A percentile compares a stretch with the other conserved stretches of the same genome.
phyloP scores from a whole-genome alignment of 306 rosid genomes.

The Erythrophleum fordii region DNA sequence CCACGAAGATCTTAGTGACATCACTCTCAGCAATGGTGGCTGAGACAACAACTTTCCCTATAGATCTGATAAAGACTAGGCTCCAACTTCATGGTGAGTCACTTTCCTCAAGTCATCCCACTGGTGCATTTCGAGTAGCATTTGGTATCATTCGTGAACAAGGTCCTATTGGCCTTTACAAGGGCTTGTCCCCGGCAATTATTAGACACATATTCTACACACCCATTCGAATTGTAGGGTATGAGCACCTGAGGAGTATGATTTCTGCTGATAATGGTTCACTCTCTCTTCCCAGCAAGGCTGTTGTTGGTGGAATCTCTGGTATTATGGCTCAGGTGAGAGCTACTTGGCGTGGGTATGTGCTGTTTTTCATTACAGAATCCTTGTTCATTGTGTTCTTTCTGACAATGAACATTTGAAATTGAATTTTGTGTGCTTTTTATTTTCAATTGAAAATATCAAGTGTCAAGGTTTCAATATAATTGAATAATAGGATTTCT shows the following conservation, averaged over 20 bases:
- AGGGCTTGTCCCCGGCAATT: conserved; percentile 85
- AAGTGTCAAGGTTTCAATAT: not conserved
- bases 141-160: conserved; percentile 58
- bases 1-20: conserved; percentile 59
- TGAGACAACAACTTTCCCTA: conserved; percentile 83
- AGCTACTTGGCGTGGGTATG: conserved; percentile 24
- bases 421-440: conserved; percentile 8
- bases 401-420: conserved; percentile 13
- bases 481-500: not conserved
- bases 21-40: conserved; percentile 86
- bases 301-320: conserved; percentile 74
- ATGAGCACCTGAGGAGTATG: conserved; percentile 65
- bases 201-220: conserved; percentile 79
- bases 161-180: conserved; percentile 74
- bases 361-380: conserved; percentile 7
- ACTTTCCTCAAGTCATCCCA: conserved; percentile 50
- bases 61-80: conserved; percentile 84
- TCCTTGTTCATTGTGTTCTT: not conserved
- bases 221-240: conserved; percentile 79
- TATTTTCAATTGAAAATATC: conserved; percentile 10
- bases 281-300: conserved; percentile 59
- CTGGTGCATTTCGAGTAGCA: conserved; percentile 64
- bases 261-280: conserved; percentile 48
- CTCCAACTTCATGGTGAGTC: conserved; percentile 88
- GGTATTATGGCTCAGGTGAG: conserved; percentile 85